Evolutionary conservation across 345 rosid genomes (phyloP), one percentile per base, ranked within the genome.

Genomic region (Hibiscus trionum): DNA sequence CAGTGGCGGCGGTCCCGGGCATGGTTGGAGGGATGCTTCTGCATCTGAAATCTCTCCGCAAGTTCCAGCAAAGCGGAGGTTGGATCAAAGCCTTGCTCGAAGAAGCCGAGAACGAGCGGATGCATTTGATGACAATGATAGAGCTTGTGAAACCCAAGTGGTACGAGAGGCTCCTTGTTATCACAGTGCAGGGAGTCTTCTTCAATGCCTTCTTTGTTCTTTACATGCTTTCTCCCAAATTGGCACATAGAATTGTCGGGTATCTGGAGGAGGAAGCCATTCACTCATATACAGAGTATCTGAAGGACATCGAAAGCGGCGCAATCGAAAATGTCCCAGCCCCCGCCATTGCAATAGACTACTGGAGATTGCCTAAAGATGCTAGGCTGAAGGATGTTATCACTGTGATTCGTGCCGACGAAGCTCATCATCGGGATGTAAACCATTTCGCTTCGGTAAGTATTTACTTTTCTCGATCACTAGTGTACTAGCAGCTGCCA

Each of bases 41-140:
- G 44, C 97, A 92, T 78, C 79, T 90, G 14, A 86, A 75, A 77
- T 90, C 96, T 33, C 85, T 92, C 42, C 84, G 92, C 46, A 86
- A 73, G 80, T 90, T 92, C 73, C 82, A 92, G 77, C 93, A 88
- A 1, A 90, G 91, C 9, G 96, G 97, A 17, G 96, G 93, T 15
- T 92, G 97, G 97, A 86, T 90, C 72, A 92, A 88, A 63, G 93
- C 97, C 27, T 73, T 92, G 62, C 88, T 88, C 0, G 97, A 92
- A 71, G 93, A 92, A 76, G 97, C 97, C 4, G 96, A 92, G 81
- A 92, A 88, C 65, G 93, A 92, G 84, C 80, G 97, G 59, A 92
- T 92, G 97, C 96, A 92, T 77, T 79, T 90, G 64, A 90, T 92
- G 97, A 92, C 97, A 21, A 90, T 92, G 96, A 87, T 92, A 79